Conservation (phyloP, 257 asterid genomes). For the Ophiorrhiza pumila region DNA sequence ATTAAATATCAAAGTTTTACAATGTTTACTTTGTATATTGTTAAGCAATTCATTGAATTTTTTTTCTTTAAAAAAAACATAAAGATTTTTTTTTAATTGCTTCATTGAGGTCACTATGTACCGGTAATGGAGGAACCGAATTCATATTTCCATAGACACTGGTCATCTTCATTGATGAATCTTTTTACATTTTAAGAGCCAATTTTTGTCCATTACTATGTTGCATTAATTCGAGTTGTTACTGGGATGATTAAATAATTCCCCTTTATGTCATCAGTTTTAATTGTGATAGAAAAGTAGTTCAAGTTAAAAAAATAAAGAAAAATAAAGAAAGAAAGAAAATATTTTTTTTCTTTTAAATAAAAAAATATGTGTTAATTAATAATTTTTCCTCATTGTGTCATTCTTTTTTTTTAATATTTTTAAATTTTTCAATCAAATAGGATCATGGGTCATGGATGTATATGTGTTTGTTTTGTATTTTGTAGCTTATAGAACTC, state of each 20-base stretch:
- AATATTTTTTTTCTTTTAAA: no score
- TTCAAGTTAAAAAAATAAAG: neutral
- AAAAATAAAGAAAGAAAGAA: no score
- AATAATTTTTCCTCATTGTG: no score
- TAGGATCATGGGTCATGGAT: no score
- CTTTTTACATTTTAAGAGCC: neutral
- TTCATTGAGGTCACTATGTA: conserved; percentile 16
- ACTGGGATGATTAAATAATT: neutral
- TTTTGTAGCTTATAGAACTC: no score
- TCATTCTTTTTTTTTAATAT: no score
- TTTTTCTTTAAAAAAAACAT: neutral
- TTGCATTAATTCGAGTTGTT: neutral
- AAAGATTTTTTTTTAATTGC: neutral
- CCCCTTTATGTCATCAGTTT: neutral
- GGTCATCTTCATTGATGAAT: conserved; percentile 13
- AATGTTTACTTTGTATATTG: no score
- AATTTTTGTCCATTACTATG: conserved; percentile 2
- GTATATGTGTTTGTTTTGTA: no score
- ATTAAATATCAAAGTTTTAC: no score
- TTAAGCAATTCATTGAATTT: neutral
- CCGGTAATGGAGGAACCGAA: conserved; percentile 8
- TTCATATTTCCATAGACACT: neutral
- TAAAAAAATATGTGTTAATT: no score
- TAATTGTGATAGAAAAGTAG: neutral
- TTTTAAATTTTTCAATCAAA: no score